A percentile compares a stretch with the other conserved stretches of the same genome.
phyloP scores from a whole-genome alignment of 805 yeast species.

The Starmerella bombicola region DNA sequence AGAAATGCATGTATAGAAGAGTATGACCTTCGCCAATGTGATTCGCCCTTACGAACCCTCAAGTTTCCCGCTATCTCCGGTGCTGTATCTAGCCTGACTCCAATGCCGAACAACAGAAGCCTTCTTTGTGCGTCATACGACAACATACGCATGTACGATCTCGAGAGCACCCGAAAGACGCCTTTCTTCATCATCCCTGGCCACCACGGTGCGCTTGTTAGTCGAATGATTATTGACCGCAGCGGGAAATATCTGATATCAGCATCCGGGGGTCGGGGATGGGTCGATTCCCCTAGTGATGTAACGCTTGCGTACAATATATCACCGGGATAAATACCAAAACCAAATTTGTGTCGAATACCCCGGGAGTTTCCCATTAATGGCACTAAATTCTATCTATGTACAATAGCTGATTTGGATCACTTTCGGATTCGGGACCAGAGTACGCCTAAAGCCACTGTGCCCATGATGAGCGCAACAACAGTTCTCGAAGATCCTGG shows the following conservation, averaged over 20 bases:
- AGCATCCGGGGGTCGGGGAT: constrained; percentile 89
- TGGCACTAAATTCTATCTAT: too few species aligned
- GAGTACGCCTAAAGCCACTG: constrained; percentile 14
- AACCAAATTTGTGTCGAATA: too few species aligned
- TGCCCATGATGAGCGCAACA: constrained; percentile 14
- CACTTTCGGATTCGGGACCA: constrained; percentile 12
- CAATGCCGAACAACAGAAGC: constrained; percentile 72
- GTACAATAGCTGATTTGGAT: too few species aligned
- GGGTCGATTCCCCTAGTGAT: constrained; percentile 73
- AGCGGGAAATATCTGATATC: constrained; percentile 79
- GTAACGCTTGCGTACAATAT: constrained; percentile 58
- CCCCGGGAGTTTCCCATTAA: too few species aligned
- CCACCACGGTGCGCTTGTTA: constrained; percentile 84
- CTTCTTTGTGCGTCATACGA: constrained; percentile 81
- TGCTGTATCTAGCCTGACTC: constrained; percentile 66
- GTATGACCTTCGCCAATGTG: constrained; percentile 27
- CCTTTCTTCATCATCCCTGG: constrained; percentile 92
- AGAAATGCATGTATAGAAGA: constrained; percentile 75
- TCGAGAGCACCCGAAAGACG: constrained; percentile 33
- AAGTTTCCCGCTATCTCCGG: constrained; percentile 82
- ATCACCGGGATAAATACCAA: constrained; percentile 9
- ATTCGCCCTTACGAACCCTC: constrained; percentile 45
- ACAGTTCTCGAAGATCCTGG: background rate
- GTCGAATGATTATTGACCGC: constrained; percentile 69
- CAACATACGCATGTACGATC: constrained; percentile 76